phyloP scores from a whole-genome alignment of 768 basidiomycete species.

The Termitomyces heimii region DNA sequence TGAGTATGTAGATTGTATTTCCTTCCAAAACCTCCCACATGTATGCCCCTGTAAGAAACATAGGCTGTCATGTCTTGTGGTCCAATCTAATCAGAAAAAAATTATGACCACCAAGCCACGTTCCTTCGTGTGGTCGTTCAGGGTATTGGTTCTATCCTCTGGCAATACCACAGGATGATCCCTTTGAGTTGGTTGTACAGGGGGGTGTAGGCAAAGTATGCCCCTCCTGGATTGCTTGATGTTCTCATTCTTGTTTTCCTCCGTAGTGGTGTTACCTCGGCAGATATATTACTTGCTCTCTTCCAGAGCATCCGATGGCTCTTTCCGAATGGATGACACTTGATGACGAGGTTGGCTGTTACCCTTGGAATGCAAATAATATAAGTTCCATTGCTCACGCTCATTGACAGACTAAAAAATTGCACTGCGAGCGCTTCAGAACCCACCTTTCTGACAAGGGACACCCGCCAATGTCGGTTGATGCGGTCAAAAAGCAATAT shows the following conservation, averaged over 20 bases:
- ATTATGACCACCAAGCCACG: constrained; percentile 4
- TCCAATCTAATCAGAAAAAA: background rate
- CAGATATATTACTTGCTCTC: constrained; percentile 13
- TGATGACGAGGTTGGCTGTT: constrained; percentile 20
- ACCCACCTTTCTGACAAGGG: background rate
- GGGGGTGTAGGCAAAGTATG: constrained; percentile 14
- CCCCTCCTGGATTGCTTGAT: background rate
- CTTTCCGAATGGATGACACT: constrained; percentile 25
- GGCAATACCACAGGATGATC: constrained; percentile 2
- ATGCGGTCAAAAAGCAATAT: constrained; percentile 16
- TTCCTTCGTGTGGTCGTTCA: constrained; percentile 16
- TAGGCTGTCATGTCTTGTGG: background rate
- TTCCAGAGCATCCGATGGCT: constrained; percentile 19
- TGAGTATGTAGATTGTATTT: constrained; percentile 17
- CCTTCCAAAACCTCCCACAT: constrained; percentile 20
- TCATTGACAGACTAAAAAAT: constrained; percentile 13
- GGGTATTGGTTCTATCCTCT: constrained; percentile 26
- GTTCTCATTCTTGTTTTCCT: background rate
- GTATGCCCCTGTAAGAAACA: constrained; percentile 17
- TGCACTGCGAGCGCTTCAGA: constrained; percentile 16
- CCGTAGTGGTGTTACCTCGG: constrained; percentile 24
- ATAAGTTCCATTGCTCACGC: background rate
- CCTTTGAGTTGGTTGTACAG: constrained; percentile 25
- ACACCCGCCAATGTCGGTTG: constrained; percentile 3
- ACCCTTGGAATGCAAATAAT: background rate